Conservation (phyloP, 805 yeast genomes). For the Wickerhamiella kurtzmanii region DNA sequence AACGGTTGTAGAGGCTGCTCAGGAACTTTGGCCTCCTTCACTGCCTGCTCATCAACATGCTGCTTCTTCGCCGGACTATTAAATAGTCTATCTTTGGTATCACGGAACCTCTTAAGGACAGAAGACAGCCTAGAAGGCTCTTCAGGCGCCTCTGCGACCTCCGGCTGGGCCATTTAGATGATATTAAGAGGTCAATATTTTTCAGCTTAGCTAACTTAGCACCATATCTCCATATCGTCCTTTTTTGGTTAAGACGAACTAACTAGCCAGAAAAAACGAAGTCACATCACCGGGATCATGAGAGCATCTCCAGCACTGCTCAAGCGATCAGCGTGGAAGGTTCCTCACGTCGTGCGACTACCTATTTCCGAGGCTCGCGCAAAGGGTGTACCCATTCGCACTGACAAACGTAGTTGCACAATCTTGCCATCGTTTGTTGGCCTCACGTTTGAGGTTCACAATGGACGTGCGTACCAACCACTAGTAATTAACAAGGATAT, state of each 20-base stretch:
- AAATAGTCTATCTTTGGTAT: constrained; percentile 8
- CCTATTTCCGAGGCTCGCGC: constrained; percentile 80
- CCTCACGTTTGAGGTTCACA: constrained; percentile 83
- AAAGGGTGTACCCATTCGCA: constrained; percentile 75
- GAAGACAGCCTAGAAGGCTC: constrained; percentile 4
- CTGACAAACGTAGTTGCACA: constrained; percentile 92
- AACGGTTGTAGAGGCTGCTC: constrained; percentile 43
- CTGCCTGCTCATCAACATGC: constrained; percentile 12
- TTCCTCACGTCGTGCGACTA: constrained; percentile 88
- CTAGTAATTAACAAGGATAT: constrained; percentile 80
- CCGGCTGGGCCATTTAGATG: too few relatives aligned
- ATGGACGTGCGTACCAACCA: constrained; percentile 87
- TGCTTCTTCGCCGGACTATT: constrained; percentile 7
- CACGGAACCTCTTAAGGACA: constrained; percentile 12
- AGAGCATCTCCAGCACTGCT: constrained; percentile 24
- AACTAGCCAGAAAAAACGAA: too few relatives aligned
- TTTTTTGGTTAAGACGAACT: too few relatives aligned
- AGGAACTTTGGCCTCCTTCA: constrained; percentile 12
- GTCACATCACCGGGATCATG: constrained; percentile 19
- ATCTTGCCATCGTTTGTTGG: constrained; percentile 94
- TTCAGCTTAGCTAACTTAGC: background rate
- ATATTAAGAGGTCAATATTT: too few relatives aligned
- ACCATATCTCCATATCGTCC: too few relatives aligned
- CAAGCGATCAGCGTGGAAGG: constrained; percentile 34
- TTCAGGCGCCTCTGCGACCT: too few relatives aligned